Conservation (phyloP, 75 land plant genomes). For the Sequoia sempervirens region DNA sequence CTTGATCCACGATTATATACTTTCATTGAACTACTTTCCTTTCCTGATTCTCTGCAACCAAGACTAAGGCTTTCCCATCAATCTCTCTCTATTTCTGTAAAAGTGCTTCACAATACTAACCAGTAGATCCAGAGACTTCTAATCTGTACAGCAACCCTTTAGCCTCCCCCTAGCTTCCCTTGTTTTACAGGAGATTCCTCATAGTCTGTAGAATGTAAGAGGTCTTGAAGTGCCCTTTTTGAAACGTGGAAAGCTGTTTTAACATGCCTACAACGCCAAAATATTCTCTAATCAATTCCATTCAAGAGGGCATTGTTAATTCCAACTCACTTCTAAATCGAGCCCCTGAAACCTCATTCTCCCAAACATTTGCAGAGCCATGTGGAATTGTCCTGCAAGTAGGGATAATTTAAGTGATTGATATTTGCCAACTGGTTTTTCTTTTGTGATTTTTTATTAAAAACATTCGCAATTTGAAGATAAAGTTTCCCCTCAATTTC, state of each 20-base stretch:
- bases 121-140: too few species aligned
- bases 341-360: conserved; percentile 57
- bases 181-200: conserved; percentile 36
- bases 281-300: conserved; percentile 28
- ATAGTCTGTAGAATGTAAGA: conserved; percentile 20
- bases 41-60: conserved; percentile 34
- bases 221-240: conserved; percentile 19
- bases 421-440: not conserved
- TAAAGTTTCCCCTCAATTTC: too few species aligned
- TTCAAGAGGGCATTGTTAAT: conserved; percentile 54
- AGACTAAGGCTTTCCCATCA: too few species aligned
- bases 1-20: conserved; percentile 30
- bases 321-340: conserved; percentile 26
- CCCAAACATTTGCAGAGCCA: conserved; percentile 42
- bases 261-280: conserved; percentile 20
- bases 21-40: not conserved
- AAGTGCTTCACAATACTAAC: too few species aligned
- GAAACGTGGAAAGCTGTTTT: conserved; percentile 20
- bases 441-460: not conserved
- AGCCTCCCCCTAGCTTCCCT: conserved; percentile 35
- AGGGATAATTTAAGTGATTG: not conserved
- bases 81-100: too few species aligned
- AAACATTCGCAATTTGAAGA: not conserved
- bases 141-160: conserved; percentile 16
- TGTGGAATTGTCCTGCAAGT: conserved; percentile 29